phyloP scores from a whole-genome alignment of 177 flowering plant species.

The Tripterygium wilfordii region DNA sequence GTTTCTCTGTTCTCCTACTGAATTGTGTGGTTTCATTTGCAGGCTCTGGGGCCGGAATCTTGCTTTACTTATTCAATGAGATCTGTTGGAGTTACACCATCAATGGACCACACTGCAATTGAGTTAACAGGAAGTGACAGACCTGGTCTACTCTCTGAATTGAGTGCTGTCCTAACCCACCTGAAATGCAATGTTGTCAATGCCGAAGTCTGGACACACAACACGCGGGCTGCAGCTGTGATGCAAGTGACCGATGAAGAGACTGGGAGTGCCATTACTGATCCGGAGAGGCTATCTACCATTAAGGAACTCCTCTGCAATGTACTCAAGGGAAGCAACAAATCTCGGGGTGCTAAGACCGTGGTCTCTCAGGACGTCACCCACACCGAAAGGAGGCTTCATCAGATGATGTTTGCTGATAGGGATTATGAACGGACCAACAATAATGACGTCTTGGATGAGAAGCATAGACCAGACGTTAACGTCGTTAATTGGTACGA shows the following conservation, averaged over 20 bases:
- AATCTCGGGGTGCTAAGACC: conserved; percentile 62
- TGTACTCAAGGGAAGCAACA: conserved; percentile 74
- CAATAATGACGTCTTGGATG: conserved; percentile 29
- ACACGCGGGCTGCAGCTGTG: conserved; percentile 79
- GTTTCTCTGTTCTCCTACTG: not conserved
- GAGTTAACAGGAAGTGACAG: conserved; percentile 86
- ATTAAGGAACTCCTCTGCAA: conserved; percentile 66
- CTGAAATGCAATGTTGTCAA: conserved; percentile 86
- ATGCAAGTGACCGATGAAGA: conserved; percentile 78
- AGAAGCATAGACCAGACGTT: conserved; percentile 50
- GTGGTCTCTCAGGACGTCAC: conserved; percentile 52
- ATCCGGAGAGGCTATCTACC: conserved; percentile 51
- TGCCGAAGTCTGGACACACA: conserved; percentile 96
- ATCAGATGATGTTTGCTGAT: conserved; percentile 93
- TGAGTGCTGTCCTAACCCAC: conserved; percentile 75
- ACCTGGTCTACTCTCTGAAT: conserved; percentile 84
- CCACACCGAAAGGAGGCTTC: conserved; percentile 83
- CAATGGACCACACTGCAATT: conserved; percentile 60
- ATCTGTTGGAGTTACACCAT: conserved; percentile 60
- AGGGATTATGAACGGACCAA: conserved; percentile 56
- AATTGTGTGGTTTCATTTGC: conserved; percentile 13
- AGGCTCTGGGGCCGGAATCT: conserved; percentile 82
- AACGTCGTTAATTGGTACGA: conserved; percentile 63
- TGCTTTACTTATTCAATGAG: conserved; percentile 37
- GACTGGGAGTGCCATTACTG: conserved; percentile 55